phyloP scores from a whole-genome alignment of 768 basidiomycete species.

The Tremella fuciformis region DNA sequence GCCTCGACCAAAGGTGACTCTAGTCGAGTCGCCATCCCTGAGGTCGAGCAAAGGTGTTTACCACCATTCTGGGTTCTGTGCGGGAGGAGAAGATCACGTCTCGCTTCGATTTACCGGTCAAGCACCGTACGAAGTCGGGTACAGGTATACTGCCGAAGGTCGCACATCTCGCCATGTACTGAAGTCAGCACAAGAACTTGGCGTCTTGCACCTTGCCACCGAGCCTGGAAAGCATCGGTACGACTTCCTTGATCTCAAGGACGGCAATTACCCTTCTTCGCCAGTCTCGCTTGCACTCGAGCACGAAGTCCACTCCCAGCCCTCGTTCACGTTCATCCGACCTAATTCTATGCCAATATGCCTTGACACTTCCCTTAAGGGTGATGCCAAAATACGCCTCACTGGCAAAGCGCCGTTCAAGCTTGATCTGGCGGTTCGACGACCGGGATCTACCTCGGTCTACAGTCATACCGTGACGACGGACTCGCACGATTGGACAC shows the following conservation, averaged over 20 bases:
- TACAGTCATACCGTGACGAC: slow-evolving; percentile 55
- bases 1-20: slow-evolving; percentile 68
- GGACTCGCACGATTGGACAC: slow-evolving; percentile 62
- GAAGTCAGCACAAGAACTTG: slow-evolving; percentile 39
- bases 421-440: slow-evolving; percentile 64
- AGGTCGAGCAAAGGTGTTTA: slow-evolving; percentile 12
- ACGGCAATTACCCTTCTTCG: slow-evolving; percentile 62
- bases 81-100: slow-evolving; percentile 74
- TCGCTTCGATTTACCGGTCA: slow-evolving; percentile 76
- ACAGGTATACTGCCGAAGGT: slow-evolving; percentile 63
- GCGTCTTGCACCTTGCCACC: slow-evolving; percentile 57
- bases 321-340: slow-evolving; percentile 74
- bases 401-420: slow-evolving; percentile 84
- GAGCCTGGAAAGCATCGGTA: slow-evolving; percentile 79
- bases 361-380: slow-evolving; percentile 66
- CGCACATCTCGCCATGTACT: slow-evolving; percentile 31
- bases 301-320: slow-evolving; percentile 77
- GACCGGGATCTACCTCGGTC: slow-evolving; percentile 69
- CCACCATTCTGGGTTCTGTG: slow-evolving; percentile 68
- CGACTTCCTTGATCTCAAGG: slow-evolving; percentile 83
- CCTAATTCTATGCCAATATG: slow-evolving; percentile 65
- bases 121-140: slow-evolving; percentile 66
- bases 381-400: slow-evolving; percentile 70
- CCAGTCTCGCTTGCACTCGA: slow-evolving; percentile 64
- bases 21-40: slow-evolving; percentile 49